A percentile compares a stretch with the other conserved stretches of the same genome.
Conservation (phyloP, 2,329 filamentous ascomycete species). For the Lachnellula arida region DNA sequence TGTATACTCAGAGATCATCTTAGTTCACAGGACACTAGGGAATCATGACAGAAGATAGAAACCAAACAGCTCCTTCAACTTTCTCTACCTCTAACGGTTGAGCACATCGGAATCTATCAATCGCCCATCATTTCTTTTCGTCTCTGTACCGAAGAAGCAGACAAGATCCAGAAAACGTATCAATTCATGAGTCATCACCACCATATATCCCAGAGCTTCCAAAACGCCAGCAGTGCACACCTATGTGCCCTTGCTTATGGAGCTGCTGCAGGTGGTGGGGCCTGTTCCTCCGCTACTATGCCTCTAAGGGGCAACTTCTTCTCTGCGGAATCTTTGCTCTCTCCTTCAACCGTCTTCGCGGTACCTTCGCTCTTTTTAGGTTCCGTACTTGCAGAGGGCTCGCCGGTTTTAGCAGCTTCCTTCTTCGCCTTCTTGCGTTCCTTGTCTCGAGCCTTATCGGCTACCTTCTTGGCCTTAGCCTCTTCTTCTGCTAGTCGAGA, state of each 20-base stretch:
- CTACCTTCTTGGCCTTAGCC: constrained; percentile 39
- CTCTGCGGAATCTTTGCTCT: constrained; percentile 23
- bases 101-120: too few species aligned
- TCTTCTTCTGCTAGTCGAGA: constrained; percentile 68
- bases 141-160: neutral
- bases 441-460: constrained; percentile 38
- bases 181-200: neutral
- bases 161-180: neutral
- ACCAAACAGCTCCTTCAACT: too few species aligned
- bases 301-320: constrained; percentile 26
- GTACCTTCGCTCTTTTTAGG: constrained; percentile 8
- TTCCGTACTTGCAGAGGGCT: constrained; percentile 2
- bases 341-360: constrained; percentile 13
- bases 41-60: too few species aligned
- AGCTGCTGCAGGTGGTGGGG: constrained; percentile 30
- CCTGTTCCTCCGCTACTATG: constrained; percentile 29
- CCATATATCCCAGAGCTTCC: neutral
- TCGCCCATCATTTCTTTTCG: neutral
- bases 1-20: too few species aligned
- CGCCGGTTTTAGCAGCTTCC: constrained; percentile 24
- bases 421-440: constrained; percentile 43
- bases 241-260: constrained; percentile 13
- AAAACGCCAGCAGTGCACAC: constrained; percentile 20
- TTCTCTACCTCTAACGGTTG: too few species aligned
- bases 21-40: too few species aligned